Evolutionary conservation across 495 filamentous ascomycete genomes (phyloP).

Genomic region (Diplogelasinospora grovesii): DNA sequence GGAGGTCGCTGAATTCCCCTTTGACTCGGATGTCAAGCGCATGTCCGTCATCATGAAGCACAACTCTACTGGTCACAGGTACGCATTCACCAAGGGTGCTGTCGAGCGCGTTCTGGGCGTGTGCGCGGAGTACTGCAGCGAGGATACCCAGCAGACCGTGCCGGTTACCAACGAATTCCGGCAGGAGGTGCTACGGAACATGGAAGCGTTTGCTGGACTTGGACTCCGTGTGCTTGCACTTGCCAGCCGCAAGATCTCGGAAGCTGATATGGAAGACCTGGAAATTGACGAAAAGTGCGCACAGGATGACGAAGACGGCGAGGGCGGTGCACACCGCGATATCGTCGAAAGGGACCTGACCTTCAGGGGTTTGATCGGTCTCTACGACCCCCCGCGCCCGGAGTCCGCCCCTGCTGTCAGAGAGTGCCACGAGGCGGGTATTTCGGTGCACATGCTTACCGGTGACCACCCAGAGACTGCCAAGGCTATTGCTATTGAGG

Average conservation of each 20-base stretch:
- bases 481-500: slow-evolving; percentile 66
- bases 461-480: slow-evolving; percentile 73
- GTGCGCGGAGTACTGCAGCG: slow-evolving; percentile 16
- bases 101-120: slow-evolving; percentile 63
- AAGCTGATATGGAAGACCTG: slow-evolving; percentile 6
- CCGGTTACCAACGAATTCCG: slow-evolving; percentile 54
- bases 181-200: slow-evolving; percentile 52
- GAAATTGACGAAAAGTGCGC: too few relatives aligned
- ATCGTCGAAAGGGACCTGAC: slow-evolving; percentile 51
- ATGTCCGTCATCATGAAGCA: slow-evolving; percentile 69
- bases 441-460: slow-evolving; percentile 77
- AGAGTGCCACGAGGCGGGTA: slow-evolving; percentile 62
- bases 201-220: slow-evolving; percentile 58
- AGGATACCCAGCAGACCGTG: slow-evolving; percentile 24
- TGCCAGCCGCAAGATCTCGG: slow-evolving; percentile 43
- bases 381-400: slow-evolving; percentile 67
- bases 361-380: slow-evolving; percentile 59
- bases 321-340: slow-evolving; percentile 34
- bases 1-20: slow-evolving; percentile 68
- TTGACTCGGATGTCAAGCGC: slow-evolving; percentile 73
- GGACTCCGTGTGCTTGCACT: slow-evolving; percentile 73
- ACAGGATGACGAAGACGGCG: too few relatives aligned
- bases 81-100: slow-evolving; percentile 70
- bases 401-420: slow-evolving; percentile 61
- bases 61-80: slow-evolving; percentile 26